Percentiles rank a stretch among this genome's conserved stretches.
phyloP scores from a whole-genome alignment of 192 early-diverging fungal species.

The Backusella luteola region DNA sequence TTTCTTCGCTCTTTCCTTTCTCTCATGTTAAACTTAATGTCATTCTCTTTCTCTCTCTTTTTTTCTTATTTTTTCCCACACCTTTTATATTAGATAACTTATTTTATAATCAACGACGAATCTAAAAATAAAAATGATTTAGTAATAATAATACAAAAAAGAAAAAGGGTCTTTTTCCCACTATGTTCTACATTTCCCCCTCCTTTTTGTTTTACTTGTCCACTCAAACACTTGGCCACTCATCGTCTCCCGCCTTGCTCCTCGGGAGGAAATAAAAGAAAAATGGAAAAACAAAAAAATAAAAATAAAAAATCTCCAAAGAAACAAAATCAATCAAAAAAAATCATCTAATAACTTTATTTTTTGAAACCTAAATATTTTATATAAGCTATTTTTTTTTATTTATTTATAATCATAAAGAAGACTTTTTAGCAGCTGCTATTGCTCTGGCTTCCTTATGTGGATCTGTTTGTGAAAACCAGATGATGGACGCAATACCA shows the following conservation, averaged over 20 bases:
- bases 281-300: not conserved
- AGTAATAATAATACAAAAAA: not conserved
- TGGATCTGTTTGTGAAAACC: slow-evolving; percentile 53
- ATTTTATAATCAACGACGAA: not conserved
- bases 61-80: not conserved
- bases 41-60: not conserved
- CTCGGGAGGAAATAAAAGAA: not conserved
- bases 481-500: slow-evolving; percentile 74
- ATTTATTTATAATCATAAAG: not conserved
- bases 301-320: not conserved
- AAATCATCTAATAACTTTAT: slow-evolving; percentile 6
- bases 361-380: not conserved
- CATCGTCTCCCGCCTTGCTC: not conserved
- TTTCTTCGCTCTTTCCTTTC: not conserved
- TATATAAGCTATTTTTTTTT: not conserved
- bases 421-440: not conserved
- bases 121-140: not conserved
- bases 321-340: not conserved
- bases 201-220: not conserved
- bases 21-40: not conserved
- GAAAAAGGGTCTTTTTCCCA: not conserved
- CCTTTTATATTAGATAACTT: not conserved
- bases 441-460: slow-evolving; percentile 21
- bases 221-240: not conserved
- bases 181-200: not conserved